Evolutionary conservation across 306 rosid genomes (phyloP).

Genomic region (Vigna nakashimae): DNA sequence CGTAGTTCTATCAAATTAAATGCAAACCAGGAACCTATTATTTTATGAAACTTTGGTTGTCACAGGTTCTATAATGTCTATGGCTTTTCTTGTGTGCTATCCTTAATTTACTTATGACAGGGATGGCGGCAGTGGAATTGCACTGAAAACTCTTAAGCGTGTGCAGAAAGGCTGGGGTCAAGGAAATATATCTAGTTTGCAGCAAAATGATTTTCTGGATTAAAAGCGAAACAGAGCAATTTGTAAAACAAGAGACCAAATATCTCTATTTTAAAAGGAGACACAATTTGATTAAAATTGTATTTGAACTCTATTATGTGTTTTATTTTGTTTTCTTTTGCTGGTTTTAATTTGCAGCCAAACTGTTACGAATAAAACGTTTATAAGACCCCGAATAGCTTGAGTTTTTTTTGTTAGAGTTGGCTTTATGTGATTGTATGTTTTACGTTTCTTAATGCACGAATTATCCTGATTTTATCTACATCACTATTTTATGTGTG

Average conservation of each 20-base stretch:
- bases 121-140: conserved; percentile 75
- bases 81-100: conserved; percentile 18
- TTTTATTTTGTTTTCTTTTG: neutral
- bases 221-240: neutral
- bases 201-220: conserved; percentile 55
- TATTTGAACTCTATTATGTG: neutral
- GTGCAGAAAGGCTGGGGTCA: conserved; percentile 92
- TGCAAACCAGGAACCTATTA: conserved; percentile 28
- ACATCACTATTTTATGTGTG: too few species aligned
- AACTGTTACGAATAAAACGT: neutral
- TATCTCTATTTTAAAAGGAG: too few species aligned
- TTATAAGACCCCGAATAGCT: neutral
- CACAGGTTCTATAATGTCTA: conserved; percentile 28
- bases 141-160: conserved; percentile 73
- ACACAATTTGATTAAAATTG: too few species aligned
- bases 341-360: neutral
- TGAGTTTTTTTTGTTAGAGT: neutral
- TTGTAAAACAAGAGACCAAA: too few species aligned
- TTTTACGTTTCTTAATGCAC: neutral
- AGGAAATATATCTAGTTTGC: conserved; percentile 61
- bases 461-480: neutral
- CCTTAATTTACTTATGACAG: conserved; percentile 50
- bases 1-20: conserved; percentile 36
- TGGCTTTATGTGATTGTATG: neutral
- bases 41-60: conserved; percentile 17